Conservation (phyloP, 2,329 filamentous ascomycete species). For the Leptoxyphium fumago region DNA sequence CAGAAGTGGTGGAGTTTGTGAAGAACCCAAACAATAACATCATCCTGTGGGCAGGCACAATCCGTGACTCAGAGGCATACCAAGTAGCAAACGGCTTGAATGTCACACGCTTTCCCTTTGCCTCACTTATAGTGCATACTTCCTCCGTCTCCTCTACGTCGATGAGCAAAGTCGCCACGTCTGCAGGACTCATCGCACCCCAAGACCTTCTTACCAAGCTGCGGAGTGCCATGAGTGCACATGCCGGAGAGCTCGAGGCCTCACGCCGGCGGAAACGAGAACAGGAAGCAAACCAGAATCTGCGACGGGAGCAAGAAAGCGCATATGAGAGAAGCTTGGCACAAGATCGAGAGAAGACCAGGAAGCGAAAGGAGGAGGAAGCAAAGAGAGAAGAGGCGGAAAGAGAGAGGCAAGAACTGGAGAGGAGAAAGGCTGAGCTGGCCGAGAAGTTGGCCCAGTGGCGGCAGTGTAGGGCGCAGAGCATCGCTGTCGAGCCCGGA, state of each 20-base stretch:
- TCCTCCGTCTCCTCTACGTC: slow-evolving; percentile 69
- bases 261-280: slow-evolving; percentile 64
- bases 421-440: slow-evolving; percentile 44
- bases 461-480: slow-evolving; percentile 62
- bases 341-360: slow-evolving; percentile 69
- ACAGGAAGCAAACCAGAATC: slow-evolving; percentile 62
- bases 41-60: slow-evolving; percentile 82
- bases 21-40: slow-evolving; percentile 64
- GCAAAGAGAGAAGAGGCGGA: slow-evolving; percentile 46
- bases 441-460: slow-evolving; percentile 50
- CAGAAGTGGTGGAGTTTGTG: slow-evolving; percentile 59
- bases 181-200: slow-evolving; percentile 57
- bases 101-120: slow-evolving; percentile 87
- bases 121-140: slow-evolving; percentile 72
- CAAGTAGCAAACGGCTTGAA: slow-evolving; percentile 77
- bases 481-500: slow-evolving; percentile 53
- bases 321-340: slow-evolving; percentile 89
- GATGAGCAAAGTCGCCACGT: slow-evolving; percentile 77
- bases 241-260: slow-evolving; percentile 59
- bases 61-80: slow-evolving; percentile 86
- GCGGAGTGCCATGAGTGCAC: slow-evolving; percentile 55
- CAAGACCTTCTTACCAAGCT: slow-evolving; percentile 63
- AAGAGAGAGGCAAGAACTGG: slow-evolving; percentile 49
- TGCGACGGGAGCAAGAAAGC: slow-evolving; percentile 79
- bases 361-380: slow-evolving; percentile 62